Evolutionary conservation across 164 flowering plant genomes (phyloP).

Genomic region (Macadamia tetraphylla): DNA sequence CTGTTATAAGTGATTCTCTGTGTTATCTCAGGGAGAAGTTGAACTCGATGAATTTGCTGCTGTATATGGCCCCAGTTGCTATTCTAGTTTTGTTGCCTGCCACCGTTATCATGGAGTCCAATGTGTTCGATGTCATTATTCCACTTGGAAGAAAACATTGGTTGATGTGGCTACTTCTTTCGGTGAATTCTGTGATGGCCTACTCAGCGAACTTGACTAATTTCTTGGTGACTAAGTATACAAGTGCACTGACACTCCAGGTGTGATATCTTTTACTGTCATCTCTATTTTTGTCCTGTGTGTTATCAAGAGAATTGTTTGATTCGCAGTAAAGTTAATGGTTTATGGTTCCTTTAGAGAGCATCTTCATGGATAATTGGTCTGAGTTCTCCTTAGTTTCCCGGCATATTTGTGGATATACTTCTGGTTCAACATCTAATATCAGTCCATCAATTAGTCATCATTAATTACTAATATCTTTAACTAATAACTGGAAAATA

Average conservation of each 20-base stretch:
- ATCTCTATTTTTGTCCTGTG: background rate
- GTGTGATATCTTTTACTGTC: constrained; percentile 28
- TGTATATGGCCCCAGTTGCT: constrained; percentile 93
- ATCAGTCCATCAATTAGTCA: background rate
- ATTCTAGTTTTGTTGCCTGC: constrained; percentile 70
- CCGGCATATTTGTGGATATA: background rate
- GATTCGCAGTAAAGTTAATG: background rate
- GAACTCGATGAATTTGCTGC: constrained; percentile 92
- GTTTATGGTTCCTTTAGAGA: too few relatives aligned
- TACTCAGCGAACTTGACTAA: constrained; percentile 80
- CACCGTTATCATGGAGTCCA: constrained; percentile 70
- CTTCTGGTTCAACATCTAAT: background rate
- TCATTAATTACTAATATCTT: background rate
- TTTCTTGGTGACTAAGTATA: constrained; percentile 96
- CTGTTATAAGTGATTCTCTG: background rate
- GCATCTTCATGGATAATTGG: background rate
- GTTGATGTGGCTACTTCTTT: constrained; percentile 72
- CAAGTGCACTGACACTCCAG: constrained; percentile 97
- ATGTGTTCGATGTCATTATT: constrained; percentile 39
- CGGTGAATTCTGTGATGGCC: constrained; percentile 75
- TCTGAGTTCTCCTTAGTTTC: background rate
- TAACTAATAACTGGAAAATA: background rate
- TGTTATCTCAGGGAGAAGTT: constrained; percentile 69
- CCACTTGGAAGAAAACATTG: constrained; percentile 46
- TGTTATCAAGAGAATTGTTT: background rate